phyloP scores from a whole-genome alignment of 306 rosid genomes.

The Arachis hypogaea region DNA sequence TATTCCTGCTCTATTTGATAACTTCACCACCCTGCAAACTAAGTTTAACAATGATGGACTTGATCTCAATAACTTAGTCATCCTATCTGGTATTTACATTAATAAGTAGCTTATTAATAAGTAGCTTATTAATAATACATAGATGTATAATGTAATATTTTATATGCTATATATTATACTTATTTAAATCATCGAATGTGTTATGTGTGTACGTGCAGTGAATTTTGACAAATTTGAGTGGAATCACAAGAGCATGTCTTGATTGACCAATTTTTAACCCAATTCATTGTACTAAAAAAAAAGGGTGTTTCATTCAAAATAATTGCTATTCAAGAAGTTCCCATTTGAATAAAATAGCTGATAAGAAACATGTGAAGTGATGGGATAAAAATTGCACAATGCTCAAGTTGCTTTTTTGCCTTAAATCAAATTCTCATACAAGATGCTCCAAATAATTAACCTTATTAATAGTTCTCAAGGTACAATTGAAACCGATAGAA shows the following conservation, averaged over 20 bases:
- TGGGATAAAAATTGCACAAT: conserved; percentile 44
- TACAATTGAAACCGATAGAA: conserved; percentile 19
- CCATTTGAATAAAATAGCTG: conserved; percentile 40
- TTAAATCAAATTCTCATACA: conserved; percentile 15
- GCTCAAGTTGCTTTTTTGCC: conserved; percentile 36
- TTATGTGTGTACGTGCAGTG: neutral
- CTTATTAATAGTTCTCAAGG: neutral
- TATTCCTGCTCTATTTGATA: conserved; percentile 70
- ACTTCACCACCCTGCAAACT: conserved; percentile 66
- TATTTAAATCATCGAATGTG: conserved; percentile 18
- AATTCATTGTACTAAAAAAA: conserved; percentile 6
- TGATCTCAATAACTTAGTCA: conserved; percentile 69
- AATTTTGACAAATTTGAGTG: conserved; percentile 14
- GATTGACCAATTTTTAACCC: neutral
- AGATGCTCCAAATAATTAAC: conserved; percentile 10
- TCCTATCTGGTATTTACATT: conserved; percentile 66
- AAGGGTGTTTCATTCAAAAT: conserved; percentile 12
- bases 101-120: neutral
- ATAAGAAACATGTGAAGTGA: conserved; percentile 54
- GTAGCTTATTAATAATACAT: conserved; percentile 23
- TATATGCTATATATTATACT: neutral
- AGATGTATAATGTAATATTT: neutral
- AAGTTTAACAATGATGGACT: conserved; percentile 70
- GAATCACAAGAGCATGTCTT: conserved; percentile 25
- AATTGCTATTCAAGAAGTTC: conserved; percentile 28